Base-by-base conservation (phyloP, 163 green algal species). In the Volvox carteri region DNA sequence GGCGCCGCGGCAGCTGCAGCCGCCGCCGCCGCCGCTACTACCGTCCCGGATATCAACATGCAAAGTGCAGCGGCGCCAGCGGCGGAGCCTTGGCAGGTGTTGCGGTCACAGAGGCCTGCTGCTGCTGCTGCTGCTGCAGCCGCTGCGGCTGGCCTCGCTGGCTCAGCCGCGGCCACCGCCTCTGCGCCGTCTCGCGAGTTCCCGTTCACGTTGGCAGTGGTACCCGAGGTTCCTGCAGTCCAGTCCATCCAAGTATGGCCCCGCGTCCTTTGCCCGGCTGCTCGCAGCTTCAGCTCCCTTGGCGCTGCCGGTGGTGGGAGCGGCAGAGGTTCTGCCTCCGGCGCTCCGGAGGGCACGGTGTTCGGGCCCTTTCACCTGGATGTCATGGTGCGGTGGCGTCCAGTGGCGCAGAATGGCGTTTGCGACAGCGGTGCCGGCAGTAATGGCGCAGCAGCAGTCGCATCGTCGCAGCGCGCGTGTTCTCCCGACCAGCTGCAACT, bases 311-410 rank as follows among this genome's bases (percentile, higher is more conserved):
- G 52, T 58, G 19, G 37, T 30, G 8, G 18, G 2, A n/a, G 42
- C 2, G 58, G 23, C 78, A 33, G 41, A 41, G 42, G n/a, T 21
- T 8, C 12, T 25, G 19, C 25, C 16, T 14, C 4, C 48, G 30
- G 9, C 21, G 7, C 44, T 25, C 33, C 76, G 16, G 76, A 48
- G 23, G 56, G 54, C 58, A 46, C 39, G 39, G 25, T 39, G 28
- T 68, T 33, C 18, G 78, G 78, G 3, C 78, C 78, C 37, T 76
- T 77, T n/a, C 78, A 62, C 18, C 9, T 86, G 12, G 42, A 77
- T 1, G 58, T 86, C 23, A 50, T 60, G 42, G 56, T 77, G 23
- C 78, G 2, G 23, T 19, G 35, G 50, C 37, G 37, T 8, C 54
- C n/a, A n/a, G n/a, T n/a, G n/a, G n/a, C n/a, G n/a, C n/a, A n/a